phyloP scores from a whole-genome alignment of 2,329 filamentous ascomycete species.

The Pseudocercospora pini-densiflorae region DNA sequence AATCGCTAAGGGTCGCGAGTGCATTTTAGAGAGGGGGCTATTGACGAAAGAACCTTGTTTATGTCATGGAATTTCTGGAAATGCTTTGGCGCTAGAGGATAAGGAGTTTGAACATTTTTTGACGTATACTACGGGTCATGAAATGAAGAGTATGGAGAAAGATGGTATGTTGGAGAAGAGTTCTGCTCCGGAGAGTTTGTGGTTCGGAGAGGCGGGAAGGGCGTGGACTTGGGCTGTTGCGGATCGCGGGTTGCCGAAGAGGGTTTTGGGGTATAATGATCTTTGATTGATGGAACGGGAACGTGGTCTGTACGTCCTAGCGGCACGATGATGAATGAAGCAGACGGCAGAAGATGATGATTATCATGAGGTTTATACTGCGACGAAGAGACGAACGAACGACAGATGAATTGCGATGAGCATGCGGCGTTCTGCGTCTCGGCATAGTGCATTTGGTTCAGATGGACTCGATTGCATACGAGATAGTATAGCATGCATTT shows the following conservation, averaged over 20 bases:
- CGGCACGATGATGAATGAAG: too few species aligned
- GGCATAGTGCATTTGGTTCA: not conserved
- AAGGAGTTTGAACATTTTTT: constrained; percentile 61
- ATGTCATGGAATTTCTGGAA: constrained; percentile 68
- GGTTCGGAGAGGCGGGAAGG: constrained; percentile 48
- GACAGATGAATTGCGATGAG: not conserved
- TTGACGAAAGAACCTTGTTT: constrained; percentile 68
- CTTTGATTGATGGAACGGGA: constrained; percentile 41
- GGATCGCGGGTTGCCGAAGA: constrained; percentile 51
- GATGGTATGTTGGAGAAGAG: constrained; percentile 58
- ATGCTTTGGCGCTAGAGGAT: constrained; percentile 61
- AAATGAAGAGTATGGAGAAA: constrained; percentile 59
- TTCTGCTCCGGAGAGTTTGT: constrained; percentile 55
- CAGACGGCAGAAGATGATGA: not conserved
- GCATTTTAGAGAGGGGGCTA: constrained; percentile 62
- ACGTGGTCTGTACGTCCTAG: too few species aligned
- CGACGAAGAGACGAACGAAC: not conserved
- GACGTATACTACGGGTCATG: constrained; percentile 60
- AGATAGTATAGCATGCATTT: not conserved
- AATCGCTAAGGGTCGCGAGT: constrained; percentile 56
- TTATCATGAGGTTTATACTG: not conserved
- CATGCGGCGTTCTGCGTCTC: not conserved
- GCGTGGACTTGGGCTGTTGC: constrained; percentile 52
- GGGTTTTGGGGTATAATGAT: constrained; percentile 56
- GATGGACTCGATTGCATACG: not conserved